phyloP scores from a whole-genome alignment of 345 rosid species.

The Combretum micranthum region DNA sequence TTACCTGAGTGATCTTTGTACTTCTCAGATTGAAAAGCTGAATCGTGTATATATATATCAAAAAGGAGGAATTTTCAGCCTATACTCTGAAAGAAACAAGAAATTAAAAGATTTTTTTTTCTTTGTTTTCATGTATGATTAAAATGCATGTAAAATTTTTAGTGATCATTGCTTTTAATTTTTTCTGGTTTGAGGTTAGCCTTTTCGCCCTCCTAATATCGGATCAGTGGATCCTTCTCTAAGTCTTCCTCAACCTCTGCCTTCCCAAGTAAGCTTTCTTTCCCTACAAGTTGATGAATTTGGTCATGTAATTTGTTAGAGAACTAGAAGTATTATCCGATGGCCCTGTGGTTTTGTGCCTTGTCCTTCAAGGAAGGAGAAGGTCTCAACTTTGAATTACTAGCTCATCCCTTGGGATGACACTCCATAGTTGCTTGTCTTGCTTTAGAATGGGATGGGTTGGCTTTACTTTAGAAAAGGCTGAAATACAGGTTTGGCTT shows the following conservation, averaged over 20 bases:
- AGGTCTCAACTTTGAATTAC: too few species aligned
- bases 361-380: too few species aligned
- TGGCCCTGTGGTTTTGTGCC: too few species aligned
- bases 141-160: too few species aligned
- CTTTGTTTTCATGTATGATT: neutral
- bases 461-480: neutral
- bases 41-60: too few species aligned
- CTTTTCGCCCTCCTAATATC: constrained; percentile 47
- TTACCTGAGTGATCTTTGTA: too few species aligned
- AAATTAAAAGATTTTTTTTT: neutral
- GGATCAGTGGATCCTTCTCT: constrained; percentile 57
- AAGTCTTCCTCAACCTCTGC: constrained; percentile 56
- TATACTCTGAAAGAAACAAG: too few species aligned
- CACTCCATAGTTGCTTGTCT: neutral
- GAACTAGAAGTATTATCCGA: neutral
- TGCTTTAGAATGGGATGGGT: neutral
- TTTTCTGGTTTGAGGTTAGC: constrained; percentile 29
- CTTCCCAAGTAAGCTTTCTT: constrained; percentile 55
- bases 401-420: neutral
- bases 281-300: constrained; percentile 3
- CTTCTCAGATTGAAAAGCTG: too few species aligned
- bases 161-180: neutral
- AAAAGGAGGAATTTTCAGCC: too few species aligned
- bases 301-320: neutral
- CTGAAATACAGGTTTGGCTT: too few species aligned